phyloP scores from a whole-genome alignment of 306 rosid species.

The Nissolia schottii region DNA sequence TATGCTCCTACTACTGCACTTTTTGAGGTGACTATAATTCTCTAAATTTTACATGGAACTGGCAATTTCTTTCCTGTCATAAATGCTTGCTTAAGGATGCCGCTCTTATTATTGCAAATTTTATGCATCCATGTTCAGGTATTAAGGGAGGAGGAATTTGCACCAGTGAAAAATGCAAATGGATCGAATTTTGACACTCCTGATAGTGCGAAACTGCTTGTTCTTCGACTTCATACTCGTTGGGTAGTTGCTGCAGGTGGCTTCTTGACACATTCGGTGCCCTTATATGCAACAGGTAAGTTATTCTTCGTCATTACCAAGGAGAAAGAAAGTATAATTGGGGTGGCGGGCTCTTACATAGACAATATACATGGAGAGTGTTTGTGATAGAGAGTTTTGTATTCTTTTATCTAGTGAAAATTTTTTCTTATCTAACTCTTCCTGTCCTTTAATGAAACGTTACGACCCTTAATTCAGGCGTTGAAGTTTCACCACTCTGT shows the following conservation, averaged over 20 bases:
- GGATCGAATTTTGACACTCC: slow-evolving; percentile 94
- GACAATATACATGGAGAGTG: not conserved
- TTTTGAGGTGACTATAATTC: slow-evolving; percentile 67
- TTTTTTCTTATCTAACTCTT: not conserved
- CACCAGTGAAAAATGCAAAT: slow-evolving; percentile 92
- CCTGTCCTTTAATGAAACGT: not conserved
- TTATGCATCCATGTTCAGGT: slow-evolving; percentile 48
- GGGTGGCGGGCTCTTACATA: not conserved
- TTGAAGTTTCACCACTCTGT: slow-evolving; percentile 93
- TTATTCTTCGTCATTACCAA: not conserved
- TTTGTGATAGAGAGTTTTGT: not conserved
- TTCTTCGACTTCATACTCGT: slow-evolving; percentile 94
- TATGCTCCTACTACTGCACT: slow-evolving; percentile 98
- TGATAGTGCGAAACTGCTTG: slow-evolving; percentile 89
- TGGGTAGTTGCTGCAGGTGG: slow-evolving; percentile 99
- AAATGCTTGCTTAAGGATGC: slow-evolving; percentile 8
- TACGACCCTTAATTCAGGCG: slow-evolving; percentile 53
- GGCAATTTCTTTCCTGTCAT: not conserved
- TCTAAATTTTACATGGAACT: not conserved
- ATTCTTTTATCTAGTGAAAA: not conserved
- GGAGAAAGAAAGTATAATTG: not conserved
- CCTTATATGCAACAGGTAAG: slow-evolving; percentile 87
- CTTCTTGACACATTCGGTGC: slow-evolving; percentile 97
- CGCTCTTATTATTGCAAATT: slow-evolving; percentile 6
- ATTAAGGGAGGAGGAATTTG: slow-evolving; percentile 91